phyloP scores from a whole-genome alignment of 305 asterid genomes.

The Fraxinus xanthoxyloides region DNA sequence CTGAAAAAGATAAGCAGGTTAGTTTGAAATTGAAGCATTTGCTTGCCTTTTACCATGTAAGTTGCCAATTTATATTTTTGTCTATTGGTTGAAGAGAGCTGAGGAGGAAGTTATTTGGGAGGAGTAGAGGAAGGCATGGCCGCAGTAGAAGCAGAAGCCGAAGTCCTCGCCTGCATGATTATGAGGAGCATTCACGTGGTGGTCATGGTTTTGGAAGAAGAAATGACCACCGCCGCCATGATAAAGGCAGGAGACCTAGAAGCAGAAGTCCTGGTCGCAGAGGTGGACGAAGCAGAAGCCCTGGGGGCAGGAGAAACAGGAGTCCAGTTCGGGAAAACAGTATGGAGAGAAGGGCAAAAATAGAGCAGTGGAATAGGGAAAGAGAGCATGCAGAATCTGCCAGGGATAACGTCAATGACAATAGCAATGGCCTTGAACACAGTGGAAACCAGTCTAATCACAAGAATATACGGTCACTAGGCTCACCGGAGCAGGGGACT shows the following conservation, averaged over 20 bases:
- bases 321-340: conserved; percentile 81
- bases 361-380: conserved; percentile 85
- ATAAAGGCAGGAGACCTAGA: conserved; percentile 71
- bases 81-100: conserved; percentile 47
- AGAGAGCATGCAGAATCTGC: conserved; percentile 54
- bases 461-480: conserved; percentile 30
- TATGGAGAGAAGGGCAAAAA: conserved; percentile 81
- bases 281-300: conserved; percentile 72
- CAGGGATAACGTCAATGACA: conserved; percentile 33
- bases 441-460: conserved; percentile 32
- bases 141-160: conserved; percentile 81
- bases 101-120: conserved; percentile 62
- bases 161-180: conserved; percentile 58
- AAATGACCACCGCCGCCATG: conserved; percentile 59
- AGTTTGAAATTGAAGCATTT: neutral
- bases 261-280: conserved; percentile 79
- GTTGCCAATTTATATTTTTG: conserved; percentile 17
- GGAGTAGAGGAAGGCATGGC: conserved; percentile 53
- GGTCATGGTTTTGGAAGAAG: conserved; percentile 66
- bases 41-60: neutral
- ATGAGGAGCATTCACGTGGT: conserved; percentile 53
- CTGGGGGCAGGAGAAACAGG: conserved; percentile 71
- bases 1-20: conserved; percentile 48
- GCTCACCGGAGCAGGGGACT: conserved; percentile 39
- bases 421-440: conserved; percentile 26